Evolutionary conservation across 2,329 filamentous ascomycete species (phyloP).

Genomic region (Orbilia oligospora): DNA sequence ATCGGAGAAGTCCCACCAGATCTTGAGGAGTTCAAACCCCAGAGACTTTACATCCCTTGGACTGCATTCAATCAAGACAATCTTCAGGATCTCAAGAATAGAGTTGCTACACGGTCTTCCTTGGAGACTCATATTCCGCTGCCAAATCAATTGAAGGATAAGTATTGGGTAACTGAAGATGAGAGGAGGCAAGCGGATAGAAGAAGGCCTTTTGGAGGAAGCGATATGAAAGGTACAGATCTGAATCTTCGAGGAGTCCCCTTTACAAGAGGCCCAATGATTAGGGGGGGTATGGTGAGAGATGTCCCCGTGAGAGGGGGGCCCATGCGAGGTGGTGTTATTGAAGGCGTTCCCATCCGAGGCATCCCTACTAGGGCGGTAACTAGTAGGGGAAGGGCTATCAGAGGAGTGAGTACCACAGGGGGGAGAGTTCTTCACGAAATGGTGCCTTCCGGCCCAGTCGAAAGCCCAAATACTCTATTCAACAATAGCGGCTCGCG

Average conservation of each 20-base stretch:
- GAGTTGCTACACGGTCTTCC: not conserved
- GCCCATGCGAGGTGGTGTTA: not conserved
- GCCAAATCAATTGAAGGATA: conserved; percentile 1
- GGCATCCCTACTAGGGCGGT: not conserved
- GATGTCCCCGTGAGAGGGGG: not conserved
- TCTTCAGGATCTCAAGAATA: not conserved
- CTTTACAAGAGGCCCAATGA: not conserved
- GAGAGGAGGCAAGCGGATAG: not conserved
- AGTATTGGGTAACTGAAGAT: too few species aligned
- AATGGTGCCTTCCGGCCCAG: not conserved
- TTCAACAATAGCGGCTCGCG: not conserved
- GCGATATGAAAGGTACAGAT: too few species aligned
- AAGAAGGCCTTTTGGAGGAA: too few species aligned
- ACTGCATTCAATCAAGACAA: not conserved
- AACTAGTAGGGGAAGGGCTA: too few species aligned
- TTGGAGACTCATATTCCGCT: conserved; percentile 13
- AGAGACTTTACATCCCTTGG: not conserved
- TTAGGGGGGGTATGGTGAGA: not conserved
- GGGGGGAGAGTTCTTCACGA: not conserved
- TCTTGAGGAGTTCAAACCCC: not conserved
- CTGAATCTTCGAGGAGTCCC: too few species aligned
- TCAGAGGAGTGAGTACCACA: not conserved
- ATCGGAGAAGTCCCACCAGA: not conserved
- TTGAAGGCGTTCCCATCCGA: not conserved
- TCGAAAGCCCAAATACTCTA: not conserved